Conservation (phyloP, 2,329 filamentous ascomycete genomes). For the Chrysoporthe cubensis region DNA sequence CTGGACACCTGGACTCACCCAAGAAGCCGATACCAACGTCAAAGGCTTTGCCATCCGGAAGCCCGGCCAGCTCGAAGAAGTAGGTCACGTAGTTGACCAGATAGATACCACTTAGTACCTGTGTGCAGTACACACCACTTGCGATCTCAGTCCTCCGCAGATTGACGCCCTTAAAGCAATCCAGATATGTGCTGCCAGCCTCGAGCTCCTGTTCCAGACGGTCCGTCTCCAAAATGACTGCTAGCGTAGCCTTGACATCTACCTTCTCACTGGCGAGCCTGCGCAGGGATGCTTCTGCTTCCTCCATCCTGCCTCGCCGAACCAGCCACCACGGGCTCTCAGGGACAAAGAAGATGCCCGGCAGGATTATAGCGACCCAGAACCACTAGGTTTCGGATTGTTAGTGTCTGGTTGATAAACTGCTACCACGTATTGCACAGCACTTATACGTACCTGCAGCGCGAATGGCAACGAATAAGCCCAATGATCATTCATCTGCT, state of each 20-base stretch:
- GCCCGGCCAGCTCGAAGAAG: slow-evolving; percentile 61
- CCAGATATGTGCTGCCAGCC: slow-evolving; percentile 52
- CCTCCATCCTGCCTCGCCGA: slow-evolving; percentile 45
- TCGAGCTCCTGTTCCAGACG: slow-evolving; percentile 56
- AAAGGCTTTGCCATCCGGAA: slow-evolving; percentile 53
- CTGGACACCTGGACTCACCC: slow-evolving; percentile 35
- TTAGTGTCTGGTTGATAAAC: neutral
- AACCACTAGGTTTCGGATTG: slow-evolving; percentile 45
- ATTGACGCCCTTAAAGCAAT: slow-evolving; percentile 55
- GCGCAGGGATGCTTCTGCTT: slow-evolving; percentile 46
- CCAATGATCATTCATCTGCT: slow-evolving; percentile 48
- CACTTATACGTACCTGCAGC: slow-evolving; percentile 36
- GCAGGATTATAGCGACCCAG: slow-evolving; percentile 50
- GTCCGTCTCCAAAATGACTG: slow-evolving; percentile 63
- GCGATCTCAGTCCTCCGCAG: slow-evolving; percentile 59
- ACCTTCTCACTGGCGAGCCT: slow-evolving; percentile 51
- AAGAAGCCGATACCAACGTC: slow-evolving; percentile 58
- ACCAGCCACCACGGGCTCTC: slow-evolving; percentile 57
- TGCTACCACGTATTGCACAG: neutral
- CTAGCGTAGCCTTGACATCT: slow-evolving; percentile 52
- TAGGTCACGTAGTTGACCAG: slow-evolving; percentile 68
- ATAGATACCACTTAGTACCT: slow-evolving; percentile 66
- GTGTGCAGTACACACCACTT: slow-evolving; percentile 65
- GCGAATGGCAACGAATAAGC: slow-evolving; percentile 54
- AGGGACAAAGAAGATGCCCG: slow-evolving; percentile 51